phyloP scores from a whole-genome alignment of 2,329 filamentous ascomycete species.

The Phoma sp. region DNA sequence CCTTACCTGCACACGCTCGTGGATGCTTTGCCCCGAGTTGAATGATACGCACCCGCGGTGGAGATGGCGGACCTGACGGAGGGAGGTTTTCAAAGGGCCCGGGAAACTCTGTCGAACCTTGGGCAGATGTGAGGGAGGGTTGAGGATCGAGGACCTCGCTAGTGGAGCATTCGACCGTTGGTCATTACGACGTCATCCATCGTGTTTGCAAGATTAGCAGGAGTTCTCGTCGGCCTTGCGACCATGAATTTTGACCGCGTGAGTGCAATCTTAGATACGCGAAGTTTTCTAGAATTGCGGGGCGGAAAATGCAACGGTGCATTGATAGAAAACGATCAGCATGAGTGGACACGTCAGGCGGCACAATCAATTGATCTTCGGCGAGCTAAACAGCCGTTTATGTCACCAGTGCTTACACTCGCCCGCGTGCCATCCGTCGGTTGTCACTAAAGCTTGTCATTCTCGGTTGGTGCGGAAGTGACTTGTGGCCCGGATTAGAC shows the following conservation, averaged over 20 bases:
- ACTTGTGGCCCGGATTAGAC: slow-evolving; percentile 5
- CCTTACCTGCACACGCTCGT: slow-evolving; percentile 32
- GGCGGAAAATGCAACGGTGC: slow-evolving; percentile 2
- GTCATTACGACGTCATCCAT: slow-evolving; percentile 12
- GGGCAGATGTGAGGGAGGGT: not conserved
- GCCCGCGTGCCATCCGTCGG: slow-evolving; percentile 10
- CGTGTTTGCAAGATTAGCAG: slow-evolving; percentile 8
- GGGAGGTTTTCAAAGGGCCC: slow-evolving; percentile 1
- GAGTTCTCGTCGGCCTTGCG: not conserved
- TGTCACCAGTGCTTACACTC: slow-evolving; percentile 17
- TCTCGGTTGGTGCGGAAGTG: slow-evolving; percentile 15
- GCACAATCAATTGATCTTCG: slow-evolving; percentile 4
- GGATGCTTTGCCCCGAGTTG: slow-evolving; percentile 37
- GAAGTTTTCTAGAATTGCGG: slow-evolving; percentile 7
- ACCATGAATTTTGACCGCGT: not conserved
- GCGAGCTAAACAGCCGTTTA: slow-evolving; percentile 6
- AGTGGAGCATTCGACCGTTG: slow-evolving; percentile 6
- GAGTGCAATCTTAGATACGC: slow-evolving; percentile 12
- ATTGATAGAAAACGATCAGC: slow-evolving; percentile 12
- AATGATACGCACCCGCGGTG: slow-evolving; percentile 1
- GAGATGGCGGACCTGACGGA: slow-evolving; percentile 4
- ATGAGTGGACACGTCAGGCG: slow-evolving; percentile 1
- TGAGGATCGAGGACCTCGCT: not conserved
- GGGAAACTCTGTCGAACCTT: not conserved
- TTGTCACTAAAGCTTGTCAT: slow-evolving; percentile 28